A percentile compares a stretch with the other conserved stretches of the same genome.
Conservation (phyloP, 2,329 filamentous ascomycete genomes). For the Drechslera avenae region DNA sequence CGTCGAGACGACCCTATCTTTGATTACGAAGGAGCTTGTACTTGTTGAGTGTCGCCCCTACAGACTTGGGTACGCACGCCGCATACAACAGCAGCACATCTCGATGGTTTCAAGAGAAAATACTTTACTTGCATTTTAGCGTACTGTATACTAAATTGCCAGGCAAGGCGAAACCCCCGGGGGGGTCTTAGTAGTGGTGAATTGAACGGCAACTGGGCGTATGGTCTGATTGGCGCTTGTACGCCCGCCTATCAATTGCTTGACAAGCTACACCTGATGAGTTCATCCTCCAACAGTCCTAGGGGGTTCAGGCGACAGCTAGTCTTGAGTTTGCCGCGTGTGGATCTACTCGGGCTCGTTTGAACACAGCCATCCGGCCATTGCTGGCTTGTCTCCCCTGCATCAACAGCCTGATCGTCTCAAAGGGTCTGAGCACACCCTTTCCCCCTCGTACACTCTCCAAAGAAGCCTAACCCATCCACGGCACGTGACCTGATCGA, state of each 20-base stretch:
- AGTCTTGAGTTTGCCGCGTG: neutral
- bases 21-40: neutral
- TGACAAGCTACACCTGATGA: neutral
- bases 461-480: neutral
- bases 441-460: neutral
- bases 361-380: neutral
- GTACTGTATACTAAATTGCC: no score
- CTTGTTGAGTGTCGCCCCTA: no score
- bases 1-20: neutral
- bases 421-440: neutral
- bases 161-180: no score
- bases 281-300: neutral
- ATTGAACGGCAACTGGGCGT: neutral
- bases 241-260: conserved; percentile 1
- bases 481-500: neutral
- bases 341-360: no score
- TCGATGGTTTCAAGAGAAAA: no score
- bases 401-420: neutral
- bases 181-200: neutral
- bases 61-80: no score
- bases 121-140: no score
- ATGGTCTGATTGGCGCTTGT: neutral
- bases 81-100: no score
- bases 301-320: neutral
- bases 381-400: neutral